phyloP scores from a whole-genome alignment of 768 basidiomycete species.

The Hericium alpestre region DNA sequence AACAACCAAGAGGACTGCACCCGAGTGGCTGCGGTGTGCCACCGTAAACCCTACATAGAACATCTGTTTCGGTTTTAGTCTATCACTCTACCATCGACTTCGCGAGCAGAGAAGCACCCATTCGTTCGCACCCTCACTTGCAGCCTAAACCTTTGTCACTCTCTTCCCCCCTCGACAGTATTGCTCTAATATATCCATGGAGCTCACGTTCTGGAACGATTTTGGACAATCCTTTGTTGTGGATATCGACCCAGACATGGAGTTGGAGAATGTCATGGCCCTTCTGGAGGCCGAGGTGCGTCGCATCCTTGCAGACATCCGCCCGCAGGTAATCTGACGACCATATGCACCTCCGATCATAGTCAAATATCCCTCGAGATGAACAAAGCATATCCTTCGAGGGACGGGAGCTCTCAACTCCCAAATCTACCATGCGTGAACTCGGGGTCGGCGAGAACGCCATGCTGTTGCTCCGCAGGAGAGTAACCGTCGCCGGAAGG shows the following conservation, averaged over 20 bases:
- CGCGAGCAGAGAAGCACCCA: not conserved
- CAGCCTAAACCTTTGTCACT: not conserved
- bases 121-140: not conserved
- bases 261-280: constrained; percentile 87
- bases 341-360: not conserved
- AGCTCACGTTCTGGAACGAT: constrained; percentile 64
- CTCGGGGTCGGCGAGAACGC: constrained; percentile 57
- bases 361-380: constrained; percentile 64
- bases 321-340: not conserved
- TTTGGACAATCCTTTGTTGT: constrained; percentile 51
- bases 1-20: too few species aligned
- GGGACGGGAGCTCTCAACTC: constrained; percentile 52
- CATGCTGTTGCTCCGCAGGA: constrained; percentile 59
- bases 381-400: constrained; percentile 70
- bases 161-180: not conserved
- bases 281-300: constrained; percentile 91
- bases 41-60: too few species aligned
- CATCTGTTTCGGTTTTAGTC: too few species aligned
- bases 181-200: constrained; percentile 31
- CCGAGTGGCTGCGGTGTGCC: too few species aligned
- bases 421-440: constrained; percentile 56
- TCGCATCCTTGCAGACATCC: not conserved
- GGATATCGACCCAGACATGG: constrained; percentile 86
- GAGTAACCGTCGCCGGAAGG: constrained; percentile 38
- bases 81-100: too few species aligned